Base-by-base conservation (phyloP, 176 grass and related monocot genomes). In the Rhynchospora breviuscula region DNA sequence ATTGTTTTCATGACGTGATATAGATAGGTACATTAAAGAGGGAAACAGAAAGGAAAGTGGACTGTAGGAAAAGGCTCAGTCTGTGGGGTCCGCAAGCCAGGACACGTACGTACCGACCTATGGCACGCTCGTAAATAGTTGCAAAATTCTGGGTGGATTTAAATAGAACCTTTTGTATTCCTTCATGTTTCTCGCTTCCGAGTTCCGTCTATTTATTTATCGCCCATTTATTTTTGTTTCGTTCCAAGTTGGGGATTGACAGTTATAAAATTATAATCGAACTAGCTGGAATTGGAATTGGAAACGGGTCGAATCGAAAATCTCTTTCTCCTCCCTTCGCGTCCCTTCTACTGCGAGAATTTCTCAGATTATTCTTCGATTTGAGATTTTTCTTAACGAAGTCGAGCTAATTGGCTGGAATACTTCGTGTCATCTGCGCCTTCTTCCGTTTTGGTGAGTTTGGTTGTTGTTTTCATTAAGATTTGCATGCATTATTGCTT, bases 371-470 rank as follows among this genome's bases (percentile, higher is more conserved):
- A 4, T 65, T 65, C 53, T 22, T 46, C 3, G 57, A 59, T 80
- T 59, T 80, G 45, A 66, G 60, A 54, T 68, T 46, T 46, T 67
- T 10, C 0, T 29, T 18, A 19, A 48, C 15, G 33, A 40, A 64
- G 12, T 47, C 21, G 10, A 25, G 43, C 33, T 25, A 46, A 12
- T 81, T 19, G 60, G 43, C n/a, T 19, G 54, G 19, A 47, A 80
- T 80, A 49, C 1, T 80, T 82, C 40, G 35, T 63, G 11, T 67
- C 17, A 49, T 81, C 35, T 49, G 79, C 6, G 54, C 1, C 3
- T 18, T 63, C 43, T 45, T 63, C 44, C 59, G 18, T 62, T 81
- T 10, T 14, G 58, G 80, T 82, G 80, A 82, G 80, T 82, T 17
- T 22, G 3, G 51, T 77, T 56, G 48, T 56, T 77, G 22, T 10